Base-by-base conservation (phyloP, 176 grass and related monocot genomes). In the Saccharum spontaneum region DNA sequence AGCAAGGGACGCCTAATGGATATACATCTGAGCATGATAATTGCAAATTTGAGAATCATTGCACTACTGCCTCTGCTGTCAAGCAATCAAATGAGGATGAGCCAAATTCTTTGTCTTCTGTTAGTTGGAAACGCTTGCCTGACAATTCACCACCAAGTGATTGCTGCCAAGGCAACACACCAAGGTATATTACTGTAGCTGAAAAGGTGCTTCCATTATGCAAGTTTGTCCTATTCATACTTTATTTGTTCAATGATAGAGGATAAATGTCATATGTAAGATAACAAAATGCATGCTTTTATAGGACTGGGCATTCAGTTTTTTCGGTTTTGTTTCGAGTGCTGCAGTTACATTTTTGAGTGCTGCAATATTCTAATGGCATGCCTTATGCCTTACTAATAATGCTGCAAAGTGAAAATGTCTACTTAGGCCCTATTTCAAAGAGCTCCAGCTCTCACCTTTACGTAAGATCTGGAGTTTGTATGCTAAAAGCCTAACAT, bases 171-270 rank as follows among this genome's bases (percentile, higher is more conserved):
- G 76, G 92, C 55, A 80, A 74, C 71, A 94, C 92, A 62, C 86
- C 94, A 74, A 96, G 97, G 97, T 97, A 92, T 80, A 57, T n/a
- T 46, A 52, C 39, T 83, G 16, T 64, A 66, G 45, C 46, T 87
- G 28, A 79, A 48, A 87, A 18, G 40, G 57, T 72, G 67, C 24
- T 83, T 73, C 31, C 50, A 44, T 60, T 73, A 67, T 14, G 28
- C 28, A 59, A 54, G 82, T 26, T 73, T 77, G 73, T 57, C 75
- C 57, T 55, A 73, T 70, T 57, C 20, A 20, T 66, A 67, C 62
- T 77, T 38, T 38, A 23, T 76, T 77, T 7, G 6, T 84, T 76
- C 33, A 52, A 30, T 8, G 33, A 10, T 54, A 52, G 6, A 69
- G 17, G 28, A 39, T 69, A 17, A 49, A 33, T 48, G 24, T 40